A percentile compares a stretch with the other conserved stretches of the same genome.
Evolutionary conservation across 129 eudicot species (phyloP).

Genomic region (Arctium lappa): DNA sequence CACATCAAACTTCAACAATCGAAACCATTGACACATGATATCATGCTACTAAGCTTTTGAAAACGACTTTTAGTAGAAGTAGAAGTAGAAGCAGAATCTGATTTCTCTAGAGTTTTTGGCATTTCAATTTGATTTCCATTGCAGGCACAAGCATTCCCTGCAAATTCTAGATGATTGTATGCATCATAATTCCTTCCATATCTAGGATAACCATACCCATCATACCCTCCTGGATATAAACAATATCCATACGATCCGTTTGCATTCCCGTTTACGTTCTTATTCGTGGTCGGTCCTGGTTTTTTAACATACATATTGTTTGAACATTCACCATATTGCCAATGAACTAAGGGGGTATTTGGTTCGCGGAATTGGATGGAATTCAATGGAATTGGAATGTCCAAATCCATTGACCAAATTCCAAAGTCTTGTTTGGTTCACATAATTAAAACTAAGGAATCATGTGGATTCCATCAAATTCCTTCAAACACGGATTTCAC

Average conservation of each 20-base stretch:
- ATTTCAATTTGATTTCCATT: constrained; percentile 13
- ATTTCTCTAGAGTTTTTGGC: not conserved
- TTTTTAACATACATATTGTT: constrained; percentile 29
- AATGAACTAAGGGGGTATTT: no score
- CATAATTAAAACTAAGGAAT: no score
- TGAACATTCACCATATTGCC: constrained; percentile 44
- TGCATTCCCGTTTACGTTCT: not conserved
- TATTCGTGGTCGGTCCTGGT: not conserved
- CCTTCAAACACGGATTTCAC: no score
- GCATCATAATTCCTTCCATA: not conserved
- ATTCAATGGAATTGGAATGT: no score
- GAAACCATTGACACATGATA: not conserved
- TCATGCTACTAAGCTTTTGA: no score
- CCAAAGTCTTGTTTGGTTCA: no score
- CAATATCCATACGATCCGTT: not conserved
- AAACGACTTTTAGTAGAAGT: no score
- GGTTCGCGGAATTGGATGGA: no score
- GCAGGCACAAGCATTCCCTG: constrained; percentile 15
- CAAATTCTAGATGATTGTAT: constrained; percentile 11
- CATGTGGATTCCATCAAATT: no score
- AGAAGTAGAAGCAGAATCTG: not conserved
- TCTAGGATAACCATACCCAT: not conserved
- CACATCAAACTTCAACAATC: constrained; percentile 16
- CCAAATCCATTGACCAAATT: no score
- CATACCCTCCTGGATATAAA: constrained; percentile 4